phyloP scores from a whole-genome alignment of 805 yeast genomes.

The Wickerhamomyces rabaulensis region DNA sequence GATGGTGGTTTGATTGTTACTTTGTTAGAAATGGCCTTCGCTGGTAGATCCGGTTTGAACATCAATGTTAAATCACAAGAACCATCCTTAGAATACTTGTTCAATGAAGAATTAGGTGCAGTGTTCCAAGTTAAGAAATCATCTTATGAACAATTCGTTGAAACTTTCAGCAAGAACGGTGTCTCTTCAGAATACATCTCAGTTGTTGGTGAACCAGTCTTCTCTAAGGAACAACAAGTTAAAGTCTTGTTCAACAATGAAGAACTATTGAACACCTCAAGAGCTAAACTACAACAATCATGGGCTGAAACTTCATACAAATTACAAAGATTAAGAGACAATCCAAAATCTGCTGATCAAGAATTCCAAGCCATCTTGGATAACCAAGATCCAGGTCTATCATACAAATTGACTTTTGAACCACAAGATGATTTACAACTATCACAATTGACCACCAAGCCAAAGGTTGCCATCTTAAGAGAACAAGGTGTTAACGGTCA shows the following conservation, averaged over 20 bases:
- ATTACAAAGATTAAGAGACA: conserved; percentile 88
- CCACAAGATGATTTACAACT: conserved; percentile 45
- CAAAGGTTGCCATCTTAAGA: conserved; percentile 92
- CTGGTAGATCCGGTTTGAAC: conserved; percentile 82
- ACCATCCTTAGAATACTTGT: conserved; percentile 50
- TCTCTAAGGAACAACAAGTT: conserved; percentile 48
- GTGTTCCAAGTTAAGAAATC: conserved; percentile 76
- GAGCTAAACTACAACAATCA: conserved; percentile 69
- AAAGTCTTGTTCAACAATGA: conserved; percentile 41
- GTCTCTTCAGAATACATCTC: conserved; percentile 49
- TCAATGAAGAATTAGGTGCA: conserved; percentile 94
- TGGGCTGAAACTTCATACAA: conserved; percentile 90
- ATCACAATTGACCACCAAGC: conserved; percentile 39
- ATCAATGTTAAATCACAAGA: conserved; percentile 37
- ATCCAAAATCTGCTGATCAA: conserved; percentile 85
- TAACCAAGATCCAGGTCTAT: conserved; percentile 85
- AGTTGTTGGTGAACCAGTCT: conserved; percentile 66
- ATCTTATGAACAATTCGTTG: conserved; percentile 49
- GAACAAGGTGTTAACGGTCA: conserved; percentile 99
- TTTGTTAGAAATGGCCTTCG: conserved; percentile 92
- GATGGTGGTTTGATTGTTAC: conserved; percentile 94
- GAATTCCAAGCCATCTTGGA: conserved; percentile 74
- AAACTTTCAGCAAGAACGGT: conserved; percentile 53
- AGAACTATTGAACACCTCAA: conserved; percentile 43
- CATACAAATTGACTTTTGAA: conserved; percentile 70